A percentile compares a stretch with the other conserved stretches of the same genome.
Evolutionary conservation across 176 grass and related monocot genomes (phyloP).

Genomic region (Aegilops longissima): DNA sequence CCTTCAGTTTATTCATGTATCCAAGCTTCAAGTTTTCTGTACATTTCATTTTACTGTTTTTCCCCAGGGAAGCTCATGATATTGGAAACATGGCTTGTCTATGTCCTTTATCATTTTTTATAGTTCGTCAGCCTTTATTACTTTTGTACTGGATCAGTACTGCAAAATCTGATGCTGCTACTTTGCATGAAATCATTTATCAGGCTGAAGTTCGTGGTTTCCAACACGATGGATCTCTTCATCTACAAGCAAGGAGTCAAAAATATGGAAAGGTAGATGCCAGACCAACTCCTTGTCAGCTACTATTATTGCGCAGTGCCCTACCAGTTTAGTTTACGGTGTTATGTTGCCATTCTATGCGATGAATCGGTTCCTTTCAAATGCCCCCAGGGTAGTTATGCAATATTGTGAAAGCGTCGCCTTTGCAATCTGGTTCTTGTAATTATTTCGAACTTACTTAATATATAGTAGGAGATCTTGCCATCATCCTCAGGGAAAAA

Average conservation of each 20-base stretch:
- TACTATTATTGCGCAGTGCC: not conserved
- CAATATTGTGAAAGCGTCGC: not conserved
- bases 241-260: conserved; percentile 98
- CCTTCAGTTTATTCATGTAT: not conserved
- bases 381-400: not conserved
- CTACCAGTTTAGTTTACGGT: not conserved
- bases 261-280: conserved; percentile 87
- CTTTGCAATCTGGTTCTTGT: not conserved
- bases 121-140: not conserved
- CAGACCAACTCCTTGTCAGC: not conserved
- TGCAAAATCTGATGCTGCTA: conserved; percentile 23
- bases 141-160: not conserved
- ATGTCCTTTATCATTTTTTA: not conserved
- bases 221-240: conserved; percentile 89
- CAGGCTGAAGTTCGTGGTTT: conserved; percentile 96
- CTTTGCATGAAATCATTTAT: conserved; percentile 24
- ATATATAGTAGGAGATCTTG: not conserved
- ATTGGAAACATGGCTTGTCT: not conserved
- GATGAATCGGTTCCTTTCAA: not conserved
- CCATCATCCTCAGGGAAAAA: not conserved
- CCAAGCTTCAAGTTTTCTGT: not conserved
- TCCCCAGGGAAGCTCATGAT: not conserved
- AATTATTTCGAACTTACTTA: not conserved
- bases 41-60: not conserved
- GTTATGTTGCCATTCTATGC: not conserved